Percentiles rank a stretch among this genome's conserved stretches.
Evolutionary conservation across 2,329 filamentous ascomycete species (phyloP).

Genomic region (Aquanectria penicillioides): DNA sequence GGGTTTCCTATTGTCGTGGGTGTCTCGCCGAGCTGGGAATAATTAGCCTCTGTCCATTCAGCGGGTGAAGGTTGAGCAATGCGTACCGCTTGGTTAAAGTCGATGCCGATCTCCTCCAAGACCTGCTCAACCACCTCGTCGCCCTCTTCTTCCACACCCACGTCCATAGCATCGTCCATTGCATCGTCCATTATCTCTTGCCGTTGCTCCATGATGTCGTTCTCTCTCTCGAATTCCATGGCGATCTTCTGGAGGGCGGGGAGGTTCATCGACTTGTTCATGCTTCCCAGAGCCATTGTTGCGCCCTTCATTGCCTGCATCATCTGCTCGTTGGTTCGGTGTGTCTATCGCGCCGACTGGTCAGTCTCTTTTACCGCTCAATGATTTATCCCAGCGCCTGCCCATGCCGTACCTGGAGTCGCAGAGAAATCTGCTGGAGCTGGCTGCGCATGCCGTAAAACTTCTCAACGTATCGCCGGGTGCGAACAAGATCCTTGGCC

Average conservation of each 20-base stretch:
- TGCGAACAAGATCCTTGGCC: constrained; percentile 94
- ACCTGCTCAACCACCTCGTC: constrained; percentile 98
- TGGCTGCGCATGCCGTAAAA: constrained; percentile 99
- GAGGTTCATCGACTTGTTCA: constrained; percentile 98
- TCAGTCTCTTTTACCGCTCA: constrained; percentile 23
- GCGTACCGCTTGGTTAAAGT: constrained; percentile 87
- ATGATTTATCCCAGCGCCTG: not conserved
- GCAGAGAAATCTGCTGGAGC: constrained; percentile 91
- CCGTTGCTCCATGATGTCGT: constrained; percentile 98
- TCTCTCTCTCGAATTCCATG: constrained; percentile 99
- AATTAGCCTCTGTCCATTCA: constrained; percentile 42
- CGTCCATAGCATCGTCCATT: constrained; percentile 94
- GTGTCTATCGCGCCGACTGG: constrained; percentile 69
- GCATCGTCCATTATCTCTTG: constrained; percentile 99
- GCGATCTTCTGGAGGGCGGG: constrained; percentile 95
- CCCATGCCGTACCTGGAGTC: constrained; percentile 77
- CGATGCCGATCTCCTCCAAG: constrained; percentile 94
- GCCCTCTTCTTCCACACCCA: constrained; percentile 90
- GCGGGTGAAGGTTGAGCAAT: not conserved
- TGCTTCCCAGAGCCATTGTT: constrained; percentile 89
- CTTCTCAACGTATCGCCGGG: constrained; percentile 93
- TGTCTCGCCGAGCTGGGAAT: constrained; percentile 84
- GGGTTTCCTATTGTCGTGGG: constrained; percentile 83
- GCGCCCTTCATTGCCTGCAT: constrained; percentile 99
- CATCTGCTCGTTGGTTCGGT: constrained; percentile 99